Percentiles rank a stretch among this genome's conserved stretches.
phyloP scores from a whole-genome alignment of 495 filamentous ascomycete genomes.

The Hypoxylon crocopeplum region DNA sequence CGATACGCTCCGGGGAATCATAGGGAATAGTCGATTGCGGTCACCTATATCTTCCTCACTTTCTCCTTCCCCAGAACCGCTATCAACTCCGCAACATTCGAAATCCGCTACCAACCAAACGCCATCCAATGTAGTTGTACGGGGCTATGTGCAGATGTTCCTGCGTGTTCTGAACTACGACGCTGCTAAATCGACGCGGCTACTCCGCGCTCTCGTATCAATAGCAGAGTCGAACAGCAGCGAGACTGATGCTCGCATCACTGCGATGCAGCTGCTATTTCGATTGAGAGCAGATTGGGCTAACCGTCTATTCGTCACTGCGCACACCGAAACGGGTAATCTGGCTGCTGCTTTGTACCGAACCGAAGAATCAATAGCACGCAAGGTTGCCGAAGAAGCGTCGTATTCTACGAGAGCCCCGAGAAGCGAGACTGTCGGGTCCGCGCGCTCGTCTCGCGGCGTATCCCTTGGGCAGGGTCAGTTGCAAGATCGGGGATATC shows the following conservation, averaged over 20 bases:
- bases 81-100: slow-evolving; percentile 24
- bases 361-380: slow-evolving; percentile 61
- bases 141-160: slow-evolving; percentile 66
- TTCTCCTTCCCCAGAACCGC: slow-evolving; percentile 34
- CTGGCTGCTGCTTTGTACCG: slow-evolving; percentile 75
- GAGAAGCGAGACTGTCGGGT: slow-evolving; percentile 43
- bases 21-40: slow-evolving; percentile 48
- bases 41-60: slow-evolving; percentile 41
- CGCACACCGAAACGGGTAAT: slow-evolving; percentile 69
- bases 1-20: slow-evolving; percentile 52
- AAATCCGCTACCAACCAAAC: slow-evolving; percentile 46
- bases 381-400: slow-evolving; percentile 58
- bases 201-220: slow-evolving; percentile 62
- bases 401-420: slow-evolving; percentile 48
- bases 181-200: slow-evolving; percentile 56
- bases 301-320: slow-evolving; percentile 70
- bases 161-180: slow-evolving; percentile 64
- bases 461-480: slow-evolving; percentile 56
- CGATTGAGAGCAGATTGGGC: slow-evolving; percentile 82
- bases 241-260: slow-evolving; percentile 74
- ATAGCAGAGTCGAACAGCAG: slow-evolving; percentile 62
- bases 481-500: slow-evolving; percentile 41
- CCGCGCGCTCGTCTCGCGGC: slow-evolving; percentile 51
- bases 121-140: slow-evolving; percentile 61
- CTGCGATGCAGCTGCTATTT: slow-evolving; percentile 83